phyloP scores from a whole-genome alignment of 208 protist species.

The Crithidia mellificae region DNA sequence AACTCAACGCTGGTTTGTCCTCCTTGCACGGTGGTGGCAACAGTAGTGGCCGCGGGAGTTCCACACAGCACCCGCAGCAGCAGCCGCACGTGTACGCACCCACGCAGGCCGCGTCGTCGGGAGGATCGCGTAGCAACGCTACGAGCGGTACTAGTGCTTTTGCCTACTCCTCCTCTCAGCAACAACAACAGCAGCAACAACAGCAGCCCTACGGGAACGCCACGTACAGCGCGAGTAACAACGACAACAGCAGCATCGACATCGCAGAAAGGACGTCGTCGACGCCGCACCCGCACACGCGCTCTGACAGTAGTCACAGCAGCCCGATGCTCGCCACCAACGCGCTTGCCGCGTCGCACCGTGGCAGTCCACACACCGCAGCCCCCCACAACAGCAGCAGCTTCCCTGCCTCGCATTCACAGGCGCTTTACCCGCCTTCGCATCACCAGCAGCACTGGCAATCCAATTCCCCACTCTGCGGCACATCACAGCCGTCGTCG shows the following conservation, averaged over 20 bases:
- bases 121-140: not conserved
- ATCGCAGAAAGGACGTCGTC: too few species aligned
- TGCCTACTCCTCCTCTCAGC: not conserved
- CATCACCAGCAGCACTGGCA: not conserved
- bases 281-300: not conserved
- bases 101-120: not conserved
- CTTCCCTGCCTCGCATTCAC: constrained; percentile 1
- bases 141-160: not conserved
- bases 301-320: not conserved
- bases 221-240: not conserved
- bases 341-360: not conserved
- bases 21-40: not conserved
- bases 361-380: not conserved
- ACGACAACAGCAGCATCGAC: too few species aligned
- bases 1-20: not conserved
- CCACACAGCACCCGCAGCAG: not conserved
- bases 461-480: not conserved
- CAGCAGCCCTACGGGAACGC: not conserved
- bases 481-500: too few species aligned
- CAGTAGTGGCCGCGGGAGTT: not conserved
- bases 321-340: not conserved
- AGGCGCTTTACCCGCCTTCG: not conserved
- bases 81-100: not conserved
- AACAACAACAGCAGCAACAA: constrained; percentile 3
- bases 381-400: not conserved